Percentiles rank a stretch among this genome's conserved stretches.
phyloP scores from a whole-genome alignment of 1,284 basidiomycete genomes.

The Apiotrichum brassicae region DNA sequence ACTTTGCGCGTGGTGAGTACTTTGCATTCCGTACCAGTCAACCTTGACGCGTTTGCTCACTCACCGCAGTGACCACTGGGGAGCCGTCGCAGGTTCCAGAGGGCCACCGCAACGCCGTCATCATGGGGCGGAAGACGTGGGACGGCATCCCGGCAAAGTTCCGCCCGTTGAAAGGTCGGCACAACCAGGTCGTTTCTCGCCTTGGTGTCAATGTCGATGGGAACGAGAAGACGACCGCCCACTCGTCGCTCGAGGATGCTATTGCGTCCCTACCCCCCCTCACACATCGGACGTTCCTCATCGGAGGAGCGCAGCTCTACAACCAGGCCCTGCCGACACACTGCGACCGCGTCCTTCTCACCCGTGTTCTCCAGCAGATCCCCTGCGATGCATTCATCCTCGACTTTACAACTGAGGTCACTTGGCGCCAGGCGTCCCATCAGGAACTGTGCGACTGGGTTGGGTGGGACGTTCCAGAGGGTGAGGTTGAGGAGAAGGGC shows the following conservation, averaged over 20 bases:
- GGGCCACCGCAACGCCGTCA: constrained; percentile 61
- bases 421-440: constrained; percentile 60
- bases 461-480: constrained; percentile 68
- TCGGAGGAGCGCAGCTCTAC: constrained; percentile 86
- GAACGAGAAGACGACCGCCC: constrained; percentile 17
- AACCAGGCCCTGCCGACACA: constrained; percentile 56
- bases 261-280: constrained; percentile 17
- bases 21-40: not conserved
- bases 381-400: constrained; percentile 84
- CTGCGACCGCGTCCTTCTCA: constrained; percentile 77
- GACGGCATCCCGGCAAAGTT: constrained; percentile 89
- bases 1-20: constrained; percentile 65
- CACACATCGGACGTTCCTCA: constrained; percentile 59
- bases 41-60: too few relatives aligned
- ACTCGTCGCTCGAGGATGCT: constrained; percentile 36
- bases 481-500: constrained; percentile 71
- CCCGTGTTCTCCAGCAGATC: constrained; percentile 66
- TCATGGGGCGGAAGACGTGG: constrained; percentile 99
- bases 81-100: constrained; percentile 28
- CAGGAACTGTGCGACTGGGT: constrained; percentile 65
- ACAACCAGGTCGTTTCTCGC: constrained; percentile 76
- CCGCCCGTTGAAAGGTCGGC: constrained; percentile 68
- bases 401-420: constrained; percentile 53
- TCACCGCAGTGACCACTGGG: constrained; percentile 39
- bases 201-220: constrained; percentile 61